Conservation (phyloP, 352 stramenopile genomes). For the Globisporangium paddicum region DNA sequence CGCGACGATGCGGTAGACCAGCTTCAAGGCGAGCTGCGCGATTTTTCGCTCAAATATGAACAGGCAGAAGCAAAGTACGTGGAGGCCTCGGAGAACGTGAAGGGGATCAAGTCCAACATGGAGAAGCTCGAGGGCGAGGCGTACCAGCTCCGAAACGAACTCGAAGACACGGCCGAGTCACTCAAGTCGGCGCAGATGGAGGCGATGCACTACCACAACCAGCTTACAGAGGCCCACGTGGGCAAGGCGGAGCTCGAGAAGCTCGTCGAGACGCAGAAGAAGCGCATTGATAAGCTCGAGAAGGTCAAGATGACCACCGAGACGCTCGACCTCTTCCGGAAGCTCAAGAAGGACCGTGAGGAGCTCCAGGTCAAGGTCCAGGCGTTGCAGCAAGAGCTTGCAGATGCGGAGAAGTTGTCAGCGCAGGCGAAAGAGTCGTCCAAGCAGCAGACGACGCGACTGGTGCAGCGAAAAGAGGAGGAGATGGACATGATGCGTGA, state of each 20-base stretch:
- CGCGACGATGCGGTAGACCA: slow-evolving; percentile 23
- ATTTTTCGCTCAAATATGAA: slow-evolving; percentile 25
- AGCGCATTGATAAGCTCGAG: slow-evolving; percentile 72
- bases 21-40: slow-evolving; percentile 22
- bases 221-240: slow-evolving; percentile 34
- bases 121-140: slow-evolving; percentile 53
- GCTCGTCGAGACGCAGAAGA: slow-evolving; percentile 45
- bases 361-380: slow-evolving; percentile 42
- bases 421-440: slow-evolving; percentile 8
- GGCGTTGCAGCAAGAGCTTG: slow-evolving; percentile 27
- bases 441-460: slow-evolving; percentile 17
- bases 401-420: background rate
- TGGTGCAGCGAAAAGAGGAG: slow-evolving; percentile 36
- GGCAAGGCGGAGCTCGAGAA: slow-evolving; percentile 41
- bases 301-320: slow-evolving; percentile 83
- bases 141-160: slow-evolving; percentile 37
- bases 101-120: slow-evolving; percentile 32
- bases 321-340: slow-evolving; percentile 62
- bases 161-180: slow-evolving; percentile 43
- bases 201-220: slow-evolving; percentile 41
- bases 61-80: slow-evolving; percentile 15
- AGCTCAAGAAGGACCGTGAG: slow-evolving; percentile 53
- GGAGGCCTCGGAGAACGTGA: slow-evolving; percentile 18
- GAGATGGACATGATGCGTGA: slow-evolving; percentile 33
- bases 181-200: slow-evolving; percentile 56